These are phyloP conservation scores for Globisporangium spinosum DNA, from an alignment of 352 stramenopile genomes.

Conservation along the genomic window DNA sequence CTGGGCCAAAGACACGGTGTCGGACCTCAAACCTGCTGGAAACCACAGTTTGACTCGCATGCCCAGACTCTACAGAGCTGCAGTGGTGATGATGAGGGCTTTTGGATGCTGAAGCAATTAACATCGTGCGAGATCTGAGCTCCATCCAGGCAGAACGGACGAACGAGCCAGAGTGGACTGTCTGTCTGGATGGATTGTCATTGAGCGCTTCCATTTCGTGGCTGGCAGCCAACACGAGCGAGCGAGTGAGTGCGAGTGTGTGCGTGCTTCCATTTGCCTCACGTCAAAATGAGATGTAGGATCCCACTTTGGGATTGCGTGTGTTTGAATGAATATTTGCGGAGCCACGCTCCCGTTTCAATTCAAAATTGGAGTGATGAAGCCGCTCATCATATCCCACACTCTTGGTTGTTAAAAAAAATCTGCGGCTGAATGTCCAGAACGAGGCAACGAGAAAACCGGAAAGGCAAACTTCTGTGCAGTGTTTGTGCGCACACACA, in stretches of 20 bases:
- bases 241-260: neutral
- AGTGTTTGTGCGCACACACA: too few relatives aligned
- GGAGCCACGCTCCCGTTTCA: neutral
- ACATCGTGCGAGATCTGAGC: neutral
- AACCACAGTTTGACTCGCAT: neutral
- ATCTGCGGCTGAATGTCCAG: neutral
- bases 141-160: neutral
- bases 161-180: neutral
- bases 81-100: neutral
- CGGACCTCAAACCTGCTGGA: neutral
- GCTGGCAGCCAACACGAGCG: neutral
- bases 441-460: neutral
- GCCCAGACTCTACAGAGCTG: neutral
- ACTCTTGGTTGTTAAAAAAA: neutral
- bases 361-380: too few relatives aligned
- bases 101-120: neutral
- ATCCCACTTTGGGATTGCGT: neutral
- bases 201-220: neutral
- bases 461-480: neutral
- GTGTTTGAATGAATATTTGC: neutral
- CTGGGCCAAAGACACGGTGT: neutral
- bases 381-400: too few relatives aligned
- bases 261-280: neutral
- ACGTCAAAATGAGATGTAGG: neutral
- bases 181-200: neutral